Conservation (phyloP, 371 early-diverging fungal species). For the Aphelidium insulamus region DNA sequence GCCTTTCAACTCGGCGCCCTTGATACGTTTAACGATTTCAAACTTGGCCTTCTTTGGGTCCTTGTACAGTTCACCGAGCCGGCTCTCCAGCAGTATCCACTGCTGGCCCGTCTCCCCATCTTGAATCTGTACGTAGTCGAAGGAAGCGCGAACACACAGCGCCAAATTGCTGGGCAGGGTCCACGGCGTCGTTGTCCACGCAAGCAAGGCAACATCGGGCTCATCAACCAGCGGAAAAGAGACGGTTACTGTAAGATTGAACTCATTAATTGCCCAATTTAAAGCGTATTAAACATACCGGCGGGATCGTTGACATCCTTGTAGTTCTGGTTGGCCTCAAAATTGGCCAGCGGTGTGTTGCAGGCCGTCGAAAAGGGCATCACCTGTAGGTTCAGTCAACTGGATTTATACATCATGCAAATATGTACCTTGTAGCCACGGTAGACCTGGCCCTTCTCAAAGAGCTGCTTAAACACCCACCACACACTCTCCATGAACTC, state of each 20-base stretch:
- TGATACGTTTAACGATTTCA: slow-evolving; percentile 50
- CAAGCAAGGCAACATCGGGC: slow-evolving; percentile 56
- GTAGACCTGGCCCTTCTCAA: slow-evolving; percentile 90
- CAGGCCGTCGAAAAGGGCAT: slow-evolving; percentile 99
- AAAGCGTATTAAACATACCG: slow-evolving; percentile 13
- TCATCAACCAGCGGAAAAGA: slow-evolving; percentile 83
- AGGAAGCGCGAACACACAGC: slow-evolving; percentile 78
- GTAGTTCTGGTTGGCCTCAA: slow-evolving; percentile 98
- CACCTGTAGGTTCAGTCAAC: slow-evolving; percentile 33
- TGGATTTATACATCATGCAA: not conserved
- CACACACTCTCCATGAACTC: slow-evolving; percentile 97
- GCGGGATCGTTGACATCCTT: slow-evolving; percentile 97
- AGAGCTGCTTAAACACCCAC: slow-evolving; percentile 98
- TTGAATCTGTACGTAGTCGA: slow-evolving; percentile 87
- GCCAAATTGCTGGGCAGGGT: slow-evolving; percentile 96
- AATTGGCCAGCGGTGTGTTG: slow-evolving; percentile 95
- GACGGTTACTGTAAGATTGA: slow-evolving; percentile 40
- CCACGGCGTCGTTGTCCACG: slow-evolving; percentile 99
- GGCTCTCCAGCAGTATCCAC: slow-evolving; percentile 69
- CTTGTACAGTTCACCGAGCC: slow-evolving; percentile 74
- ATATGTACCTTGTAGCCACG: slow-evolving; percentile 51
- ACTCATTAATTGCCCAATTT: not conserved
- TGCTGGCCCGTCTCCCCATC: slow-evolving; percentile 50
- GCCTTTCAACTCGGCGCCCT: slow-evolving; percentile 69
- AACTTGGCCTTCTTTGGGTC: slow-evolving; percentile 85